Evolutionary conservation across 2,329 filamentous ascomycete species (phyloP), one percentile per base, ranked within the genome.

Genomic region (Arthroderma sp.): DNA sequence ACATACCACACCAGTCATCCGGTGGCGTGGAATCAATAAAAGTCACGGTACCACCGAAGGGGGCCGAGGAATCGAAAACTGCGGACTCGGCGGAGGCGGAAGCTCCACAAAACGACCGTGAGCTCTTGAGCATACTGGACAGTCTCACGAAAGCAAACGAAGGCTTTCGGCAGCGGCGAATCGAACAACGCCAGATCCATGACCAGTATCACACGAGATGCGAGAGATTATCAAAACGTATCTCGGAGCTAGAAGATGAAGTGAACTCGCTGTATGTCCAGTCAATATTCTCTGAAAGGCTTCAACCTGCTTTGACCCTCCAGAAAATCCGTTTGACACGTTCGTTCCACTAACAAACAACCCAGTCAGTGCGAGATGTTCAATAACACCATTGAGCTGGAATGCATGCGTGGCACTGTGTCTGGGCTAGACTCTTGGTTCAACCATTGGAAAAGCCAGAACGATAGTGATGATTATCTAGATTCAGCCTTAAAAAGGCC

Each of bases 211-310:
- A 82, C 55, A 77, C 77, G 43, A 77, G 81, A 60, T 77, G 80
- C 58, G 79, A 84, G 66, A 74, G 74, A 38, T 77, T 83, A 54
- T 77, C 79, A 43, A 74, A 81, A 61, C 78, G 78, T 55, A 81
- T 86, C 58, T 73, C 81, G 23, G 78, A 80, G 58, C 74, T 86
- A 13, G 81, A 86, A 63, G 76, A 76, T 38, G 78, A 81, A 44
- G 73, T 86, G 44, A 66, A 74, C 41, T 77, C 83, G 60, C 73
- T 86, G 79, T 84, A 68, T 33, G 47, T 33, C 43, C n/a, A 33
- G n/a, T 21, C 25, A 13, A 19, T 51, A 17, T 25, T 41, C 4
- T 55, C 41, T 49, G 7, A 31, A 38, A 28, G 31, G 25, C 25
- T 17, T 19, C n/a, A n/a, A 53, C 17, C 28, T 15, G 9, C 15